These are phyloP conservation scores for Annulohypoxylon nitens DNA, from an alignment of 495 filamentous ascomycete genomes.

Conservation along the genomic window DNA sequence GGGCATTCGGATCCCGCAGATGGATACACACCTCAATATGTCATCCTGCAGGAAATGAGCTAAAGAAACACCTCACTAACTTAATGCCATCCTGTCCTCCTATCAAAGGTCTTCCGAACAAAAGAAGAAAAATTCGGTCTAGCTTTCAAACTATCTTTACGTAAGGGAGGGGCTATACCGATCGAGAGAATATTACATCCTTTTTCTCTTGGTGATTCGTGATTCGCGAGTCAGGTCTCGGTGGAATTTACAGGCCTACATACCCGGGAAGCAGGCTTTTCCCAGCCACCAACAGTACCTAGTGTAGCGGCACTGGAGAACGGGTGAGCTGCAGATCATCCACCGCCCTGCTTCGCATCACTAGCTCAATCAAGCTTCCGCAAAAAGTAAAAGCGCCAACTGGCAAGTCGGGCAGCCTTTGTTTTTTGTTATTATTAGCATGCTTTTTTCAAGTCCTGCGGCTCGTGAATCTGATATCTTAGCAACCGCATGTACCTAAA, in stretches of 20 bases:
- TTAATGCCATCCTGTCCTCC: slow-evolving; percentile 12
- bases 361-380: slow-evolving; percentile 28
- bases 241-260: slow-evolving; percentile 21
- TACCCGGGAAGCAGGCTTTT: slow-evolving; percentile 26
- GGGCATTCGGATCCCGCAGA: slow-evolving; percentile 19
- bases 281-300: slow-evolving; percentile 41
- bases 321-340: slow-evolving; percentile 39
- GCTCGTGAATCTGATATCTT: slow-evolving; percentile 19
- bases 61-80: not conserved
- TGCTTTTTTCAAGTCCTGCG: slow-evolving; percentile 9
- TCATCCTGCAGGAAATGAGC: slow-evolving; percentile 8
- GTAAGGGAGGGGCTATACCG: not conserved
- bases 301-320: slow-evolving; percentile 26
- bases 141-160: not conserved
- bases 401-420: slow-evolving; percentile 2
- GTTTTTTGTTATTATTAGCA: slow-evolving; percentile 6
- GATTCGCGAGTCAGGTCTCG: slow-evolving; percentile 37
- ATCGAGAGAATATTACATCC: slow-evolving; percentile 2
- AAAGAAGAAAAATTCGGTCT: slow-evolving; percentile 4
- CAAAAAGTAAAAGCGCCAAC: slow-evolving; percentile 28
- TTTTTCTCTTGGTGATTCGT: slow-evolving; percentile 6
- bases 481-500: slow-evolving; percentile 22
- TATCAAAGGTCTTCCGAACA: slow-evolving; percentile 8
- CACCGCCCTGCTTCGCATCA: slow-evolving; percentile 35
- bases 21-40: slow-evolving; percentile 19